Percentiles rank a stretch among this genome's conserved stretches.
Evolutionary conservation across 257 asterid genomes (phyloP).

Genomic region (Solanum appendiculatum): DNA sequence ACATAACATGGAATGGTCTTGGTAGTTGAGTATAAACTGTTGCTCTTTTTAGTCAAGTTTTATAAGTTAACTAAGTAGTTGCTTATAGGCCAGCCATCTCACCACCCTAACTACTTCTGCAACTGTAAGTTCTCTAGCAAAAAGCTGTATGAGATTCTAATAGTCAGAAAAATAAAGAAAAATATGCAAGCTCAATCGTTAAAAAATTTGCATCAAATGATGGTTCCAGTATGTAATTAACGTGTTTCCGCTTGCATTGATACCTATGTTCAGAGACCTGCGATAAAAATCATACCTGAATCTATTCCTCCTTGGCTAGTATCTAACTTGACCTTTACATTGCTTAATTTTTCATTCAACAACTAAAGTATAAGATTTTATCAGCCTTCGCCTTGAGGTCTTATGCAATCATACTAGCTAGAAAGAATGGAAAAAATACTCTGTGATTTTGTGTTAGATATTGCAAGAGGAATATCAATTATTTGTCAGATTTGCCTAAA

Average conservation of each 20-base stretch:
- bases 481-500: neutral
- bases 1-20: neutral
- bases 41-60: neutral
- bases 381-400: neutral
- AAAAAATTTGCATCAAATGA: neutral
- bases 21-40: neutral
- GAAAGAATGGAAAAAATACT: neutral
- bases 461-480: neutral
- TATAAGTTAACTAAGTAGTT: neutral
- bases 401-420: neutral
- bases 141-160: neutral
- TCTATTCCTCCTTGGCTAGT: neutral
- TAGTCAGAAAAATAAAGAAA: neutral
- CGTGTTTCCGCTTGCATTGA: neutral
- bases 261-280: neutral
- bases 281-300: neutral
- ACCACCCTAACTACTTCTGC: neutral
- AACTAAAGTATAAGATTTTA: neutral
- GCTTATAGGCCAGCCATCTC: neutral
- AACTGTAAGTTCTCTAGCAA: neutral
- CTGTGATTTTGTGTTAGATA: neutral
- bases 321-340: neutral
- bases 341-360: neutral
- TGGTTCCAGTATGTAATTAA: neutral
- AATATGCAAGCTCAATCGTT: neutral